A percentile compares a stretch with the other conserved stretches of the same genome.
Evolutionary conservation across 306 rosid genomes (phyloP).

Genomic region (Amphicarpaea edgeworthii): DNA sequence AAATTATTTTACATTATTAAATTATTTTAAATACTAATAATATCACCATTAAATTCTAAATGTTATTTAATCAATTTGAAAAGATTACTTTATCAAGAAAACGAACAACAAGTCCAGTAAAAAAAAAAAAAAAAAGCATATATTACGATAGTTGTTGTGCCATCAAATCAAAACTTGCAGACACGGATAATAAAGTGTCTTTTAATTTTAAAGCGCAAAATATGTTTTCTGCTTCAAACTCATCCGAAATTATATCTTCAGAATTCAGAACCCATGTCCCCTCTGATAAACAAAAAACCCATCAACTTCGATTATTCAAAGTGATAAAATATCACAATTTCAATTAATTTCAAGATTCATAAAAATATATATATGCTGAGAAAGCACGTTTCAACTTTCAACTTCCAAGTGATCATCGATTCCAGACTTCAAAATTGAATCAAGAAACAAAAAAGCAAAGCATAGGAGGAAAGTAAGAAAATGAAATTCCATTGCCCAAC

Average conservation of each 20-base stretch:
- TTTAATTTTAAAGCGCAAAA: background rate
- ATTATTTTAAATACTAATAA: too few relatives aligned
- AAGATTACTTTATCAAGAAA: background rate
- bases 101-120: background rate
- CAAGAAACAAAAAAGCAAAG: background rate
- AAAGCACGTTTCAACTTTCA: background rate
- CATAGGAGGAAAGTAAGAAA: background rate
- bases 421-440: background rate
- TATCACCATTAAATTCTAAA: too few relatives aligned
- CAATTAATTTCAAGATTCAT: background rate
- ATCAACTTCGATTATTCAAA: background rate
- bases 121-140: background rate
- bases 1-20: too few relatives aligned
- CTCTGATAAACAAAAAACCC: background rate
- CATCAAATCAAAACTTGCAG: conserved; percentile 23
- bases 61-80: too few relatives aligned
- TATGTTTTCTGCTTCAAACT: background rate
- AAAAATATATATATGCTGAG: background rate
- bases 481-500: background rate
- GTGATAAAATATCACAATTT: background rate
- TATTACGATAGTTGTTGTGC: background rate
- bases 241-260: background rate
- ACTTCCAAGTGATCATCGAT: background rate
- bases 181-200: background rate
- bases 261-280: too few relatives aligned